Percentiles rank a stretch among this genome's conserved stretches.
Evolutionary conservation across 805 yeast genomes (phyloP).

Genomic region (Pichia californica): DNA sequence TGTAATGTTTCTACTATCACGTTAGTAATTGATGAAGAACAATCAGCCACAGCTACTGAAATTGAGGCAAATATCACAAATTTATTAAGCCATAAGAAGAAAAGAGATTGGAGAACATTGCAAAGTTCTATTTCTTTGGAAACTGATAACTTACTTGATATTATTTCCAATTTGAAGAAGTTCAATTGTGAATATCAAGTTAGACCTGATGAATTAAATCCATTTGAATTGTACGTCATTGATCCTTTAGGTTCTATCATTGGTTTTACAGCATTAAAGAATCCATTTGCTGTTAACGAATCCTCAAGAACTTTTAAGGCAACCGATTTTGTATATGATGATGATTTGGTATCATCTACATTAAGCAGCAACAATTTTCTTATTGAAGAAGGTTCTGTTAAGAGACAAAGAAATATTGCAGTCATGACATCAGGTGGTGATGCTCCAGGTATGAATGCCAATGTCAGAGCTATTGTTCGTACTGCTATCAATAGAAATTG

Average conservation of each 20-base stretch:
- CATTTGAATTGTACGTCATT: slow-evolving; percentile 65
- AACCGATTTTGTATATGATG: not conserved
- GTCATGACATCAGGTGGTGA: slow-evolving; percentile 83
- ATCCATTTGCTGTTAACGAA: slow-evolving; percentile 40
- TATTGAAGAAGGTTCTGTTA: not conserved
- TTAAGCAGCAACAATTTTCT: not conserved
- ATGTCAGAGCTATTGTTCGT: slow-evolving; percentile 66
- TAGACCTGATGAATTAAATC: slow-evolving; percentile 66
- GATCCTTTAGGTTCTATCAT: slow-evolving; percentile 82
- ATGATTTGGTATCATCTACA: slow-evolving; percentile 1
- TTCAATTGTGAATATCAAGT: slow-evolving; percentile 40
- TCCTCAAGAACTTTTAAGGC: slow-evolving; percentile 13
- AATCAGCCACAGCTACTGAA: slow-evolving; percentile 22
- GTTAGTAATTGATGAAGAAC: slow-evolving; percentile 20
- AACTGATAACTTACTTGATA: slow-evolving; percentile 33
- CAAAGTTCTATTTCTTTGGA: slow-evolving; percentile 42
- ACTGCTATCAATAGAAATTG: slow-evolving; percentile 62
- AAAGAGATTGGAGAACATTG: slow-evolving; percentile 46
- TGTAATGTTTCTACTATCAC: slow-evolving; percentile 13
- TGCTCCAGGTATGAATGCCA: slow-evolving; percentile 77
- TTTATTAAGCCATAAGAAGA: slow-evolving; percentile 22
- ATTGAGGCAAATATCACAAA: slow-evolving; percentile 25
- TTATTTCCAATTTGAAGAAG: slow-evolving; percentile 31
- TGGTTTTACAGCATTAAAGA: slow-evolving; percentile 65
- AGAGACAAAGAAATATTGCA: slow-evolving; percentile 44